Base-by-base conservation (phyloP, 2,329 filamentous ascomycete species). In the Calonectria pteridis region DNA sequence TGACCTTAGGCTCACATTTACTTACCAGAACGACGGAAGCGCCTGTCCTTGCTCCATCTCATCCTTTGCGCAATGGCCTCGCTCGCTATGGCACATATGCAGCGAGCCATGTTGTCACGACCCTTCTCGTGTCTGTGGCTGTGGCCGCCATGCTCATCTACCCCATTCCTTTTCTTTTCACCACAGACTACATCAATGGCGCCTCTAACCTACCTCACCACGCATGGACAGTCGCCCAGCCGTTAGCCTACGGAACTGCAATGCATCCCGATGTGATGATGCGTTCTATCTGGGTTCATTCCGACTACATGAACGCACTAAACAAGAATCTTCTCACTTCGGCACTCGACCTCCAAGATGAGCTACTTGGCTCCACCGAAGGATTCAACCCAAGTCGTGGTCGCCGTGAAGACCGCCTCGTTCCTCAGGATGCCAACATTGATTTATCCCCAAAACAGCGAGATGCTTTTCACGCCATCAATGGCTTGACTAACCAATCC, bases 231-330 rank as follows among this genome's bases (percentile, higher is more conserved):
- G 93, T 93, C 46, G 93, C 93, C 7, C 90, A 91, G 73, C 91
- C 92, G 33, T 86, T 94, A 68, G 85, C 89, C 43, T 89, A 90
- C 62, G 86, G 86, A 68, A 84, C 84, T 6, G 81, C 85, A 31
- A 86, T 87, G 55, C 85, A 87, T 67, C 89, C 93, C 5, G 94
- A 96, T 82, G 91, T 96, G n/a, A 91, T 94, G 70, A 94, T 96
- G 91, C 93, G 94, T 77, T 94, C 94, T 71, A 90, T 95, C 70
- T 96, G 94, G 94, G 89, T 96, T 20, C 94, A 96, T 80, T 94
- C 93, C 75, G 93, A 90, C 82, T 95, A 95, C 81, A 96, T 96
- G 92, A 89, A 92, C 79, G 94, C 94, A 14, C 87, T 96, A 43
- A 88, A 94, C 64, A 88, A 88, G 66, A 86, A 92, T 9, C 89